Conservation (phyloP, 306 rosid species). For the Prunus mume region DNA sequence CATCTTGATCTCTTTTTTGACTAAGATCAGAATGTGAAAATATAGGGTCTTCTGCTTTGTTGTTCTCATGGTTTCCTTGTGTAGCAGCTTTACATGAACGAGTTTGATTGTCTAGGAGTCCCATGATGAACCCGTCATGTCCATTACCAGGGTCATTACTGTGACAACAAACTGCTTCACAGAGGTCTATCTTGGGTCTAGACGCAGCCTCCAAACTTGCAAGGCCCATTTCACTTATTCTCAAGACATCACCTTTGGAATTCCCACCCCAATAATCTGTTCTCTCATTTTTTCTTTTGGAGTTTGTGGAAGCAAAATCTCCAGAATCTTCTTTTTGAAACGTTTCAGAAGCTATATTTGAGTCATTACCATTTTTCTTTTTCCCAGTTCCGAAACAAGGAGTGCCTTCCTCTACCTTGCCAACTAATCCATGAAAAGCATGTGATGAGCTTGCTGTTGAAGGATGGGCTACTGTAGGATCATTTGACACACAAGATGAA, state of each 20-base stretch:
- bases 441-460: slow-evolving; percentile 36
- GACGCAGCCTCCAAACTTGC: slow-evolving; percentile 16
- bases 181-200: slow-evolving; percentile 1
- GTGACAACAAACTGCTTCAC: slow-evolving; percentile 19
- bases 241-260: slow-evolving; percentile 15
- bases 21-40: slow-evolving; percentile 17
- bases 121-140: slow-evolving; percentile 3
- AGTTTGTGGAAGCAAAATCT: slow-evolving; percentile 16
- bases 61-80: slow-evolving; percentile 11
- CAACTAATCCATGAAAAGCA: slow-evolving; percentile 23
- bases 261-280: slow-evolving; percentile 9
- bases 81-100: neutral
- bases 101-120: slow-evolving; percentile 17
- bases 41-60: slow-evolving; percentile 12
- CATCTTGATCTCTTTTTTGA: slow-evolving; percentile 15
- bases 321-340: slow-evolving; percentile 27
- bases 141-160: slow-evolving; percentile 9
- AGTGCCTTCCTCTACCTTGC: slow-evolving; percentile 22
- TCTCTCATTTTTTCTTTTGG: slow-evolving; percentile 18
- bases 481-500: slow-evolving; percentile 46
- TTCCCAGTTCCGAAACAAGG: slow-evolving; percentile 14
- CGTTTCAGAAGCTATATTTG: slow-evolving; percentile 23
- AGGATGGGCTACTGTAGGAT: slow-evolving; percentile 28
- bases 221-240: slow-evolving; percentile 23
- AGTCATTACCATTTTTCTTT: slow-evolving; percentile 23